Evolutionary conservation across 2,329 filamentous ascomycete genomes (phyloP).

Genomic region (Microthyrium microscopicum): DNA sequence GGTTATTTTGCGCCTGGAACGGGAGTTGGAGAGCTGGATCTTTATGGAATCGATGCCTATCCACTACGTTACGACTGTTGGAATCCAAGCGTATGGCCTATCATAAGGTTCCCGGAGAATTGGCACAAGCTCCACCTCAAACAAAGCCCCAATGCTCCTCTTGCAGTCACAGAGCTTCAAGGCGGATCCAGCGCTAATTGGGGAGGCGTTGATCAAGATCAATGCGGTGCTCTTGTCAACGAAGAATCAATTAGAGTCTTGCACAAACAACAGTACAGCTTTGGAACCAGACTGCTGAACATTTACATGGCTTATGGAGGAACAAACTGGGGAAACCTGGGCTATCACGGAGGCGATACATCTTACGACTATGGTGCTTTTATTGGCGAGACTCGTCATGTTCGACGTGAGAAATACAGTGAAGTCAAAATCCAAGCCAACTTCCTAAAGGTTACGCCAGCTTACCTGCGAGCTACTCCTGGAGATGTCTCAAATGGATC

Average conservation of each 20-base stretch:
- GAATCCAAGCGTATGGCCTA: constrained; percentile 45
- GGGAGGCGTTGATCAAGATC: constrained; percentile 52
- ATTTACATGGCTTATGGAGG: constrained; percentile 68
- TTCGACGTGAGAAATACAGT: constrained; percentile 60
- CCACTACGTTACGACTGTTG: constrained; percentile 28
- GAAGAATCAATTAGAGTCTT: constrained; percentile 63
- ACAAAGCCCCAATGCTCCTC: constrained; percentile 31
- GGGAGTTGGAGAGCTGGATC: constrained; percentile 35
- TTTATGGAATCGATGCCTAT: constrained; percentile 34
- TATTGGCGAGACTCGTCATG: constrained; percentile 51
- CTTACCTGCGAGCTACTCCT: constrained; percentile 40
- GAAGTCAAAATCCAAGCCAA: constrained; percentile 62
- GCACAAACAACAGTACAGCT: constrained; percentile 57
- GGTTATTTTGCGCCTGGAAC: constrained; percentile 50
- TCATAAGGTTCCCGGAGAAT: constrained; percentile 36
- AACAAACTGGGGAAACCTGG: constrained; percentile 70
- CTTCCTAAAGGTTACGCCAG: constrained; percentile 56
- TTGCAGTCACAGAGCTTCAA: constrained; percentile 7
- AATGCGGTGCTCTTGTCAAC: constrained; percentile 49
- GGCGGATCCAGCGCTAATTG: constrained; percentile 18
- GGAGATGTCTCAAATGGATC: constrained; percentile 12
- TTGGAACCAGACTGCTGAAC: constrained; percentile 50
- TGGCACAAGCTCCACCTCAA: constrained; percentile 37
- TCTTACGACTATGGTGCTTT: constrained; percentile 44
- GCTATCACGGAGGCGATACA: constrained; percentile 42